phyloP scores from a whole-genome alignment of 2,329 filamentous ascomycete genomes.

The Apiospora rasikravindrae region DNA sequence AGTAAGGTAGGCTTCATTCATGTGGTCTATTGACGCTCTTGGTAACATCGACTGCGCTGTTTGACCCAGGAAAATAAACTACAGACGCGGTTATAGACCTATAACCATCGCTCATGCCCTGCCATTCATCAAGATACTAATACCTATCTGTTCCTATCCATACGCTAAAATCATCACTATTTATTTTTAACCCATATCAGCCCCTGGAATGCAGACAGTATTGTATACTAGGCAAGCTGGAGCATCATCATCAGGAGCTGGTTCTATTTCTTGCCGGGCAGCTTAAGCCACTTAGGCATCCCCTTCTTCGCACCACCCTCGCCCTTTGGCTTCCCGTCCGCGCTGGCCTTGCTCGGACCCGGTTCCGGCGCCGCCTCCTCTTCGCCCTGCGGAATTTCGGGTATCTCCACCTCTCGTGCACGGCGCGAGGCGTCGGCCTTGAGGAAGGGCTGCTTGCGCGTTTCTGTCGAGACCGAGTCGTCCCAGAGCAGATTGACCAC shows the following conservation, averaged over 20 bases:
- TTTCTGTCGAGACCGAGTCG: conserved; percentile 61
- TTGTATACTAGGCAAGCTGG: background rate
- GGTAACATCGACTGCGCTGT: background rate
- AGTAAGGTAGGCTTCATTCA: background rate
- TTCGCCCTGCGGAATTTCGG: conserved; percentile 54
- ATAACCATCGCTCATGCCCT: background rate
- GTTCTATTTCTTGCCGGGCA: background rate
- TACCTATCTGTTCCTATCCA: background rate
- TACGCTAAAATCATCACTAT: conserved; percentile 8
- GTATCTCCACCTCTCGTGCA: conserved; percentile 71
- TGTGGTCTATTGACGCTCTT: background rate
- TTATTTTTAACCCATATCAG: background rate
- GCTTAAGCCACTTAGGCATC: conserved; percentile 17
- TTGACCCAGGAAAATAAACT: background rate
- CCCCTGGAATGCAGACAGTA: background rate
- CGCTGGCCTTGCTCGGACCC: conserved; percentile 30
- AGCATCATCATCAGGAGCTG: background rate
- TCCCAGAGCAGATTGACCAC: conserved; percentile 81
- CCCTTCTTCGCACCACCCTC: conserved; percentile 33
- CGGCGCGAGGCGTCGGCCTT: conserved; percentile 61
- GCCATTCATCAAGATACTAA: background rate
- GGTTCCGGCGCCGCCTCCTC: conserved; percentile 45
- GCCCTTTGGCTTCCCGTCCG: conserved; percentile 39
- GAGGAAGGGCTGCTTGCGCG: conserved; percentile 63
- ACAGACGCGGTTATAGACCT: background rate